Conservation (phyloP, 176 grass and related monocot genomes). For the Zoysia pacifica region DNA sequence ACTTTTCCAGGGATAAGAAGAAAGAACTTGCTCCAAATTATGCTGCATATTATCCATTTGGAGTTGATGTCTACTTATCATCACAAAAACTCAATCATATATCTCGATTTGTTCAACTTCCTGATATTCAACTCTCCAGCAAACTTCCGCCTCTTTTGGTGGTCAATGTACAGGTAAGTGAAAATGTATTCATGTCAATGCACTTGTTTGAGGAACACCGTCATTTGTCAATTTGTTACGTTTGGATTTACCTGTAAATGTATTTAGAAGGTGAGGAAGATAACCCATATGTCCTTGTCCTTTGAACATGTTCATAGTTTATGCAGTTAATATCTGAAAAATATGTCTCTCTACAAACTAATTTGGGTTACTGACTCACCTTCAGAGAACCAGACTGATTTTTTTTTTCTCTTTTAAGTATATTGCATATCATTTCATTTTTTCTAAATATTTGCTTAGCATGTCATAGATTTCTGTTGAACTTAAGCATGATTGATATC, state of each 20-base stretch:
- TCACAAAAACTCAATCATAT: constrained; percentile 94
- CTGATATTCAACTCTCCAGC: constrained; percentile 52
- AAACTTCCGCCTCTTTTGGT: constrained; percentile 85
- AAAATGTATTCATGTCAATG: background rate
- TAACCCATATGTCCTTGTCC: constrained; percentile 6
- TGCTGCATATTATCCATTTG: constrained; percentile 90
- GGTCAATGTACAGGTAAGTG: constrained; percentile 88
- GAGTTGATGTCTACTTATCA: constrained; percentile 85
- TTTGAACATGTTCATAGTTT: constrained; percentile 21
- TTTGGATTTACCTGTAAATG: background rate
- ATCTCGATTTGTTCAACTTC: constrained; percentile 89
- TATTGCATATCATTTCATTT: background rate
- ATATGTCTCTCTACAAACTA: background rate
- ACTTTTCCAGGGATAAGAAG: constrained; percentile 85
- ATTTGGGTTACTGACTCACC: background rate
- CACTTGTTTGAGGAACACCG: background rate
- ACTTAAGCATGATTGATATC: background rate
- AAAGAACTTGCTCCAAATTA: constrained; percentile 87
- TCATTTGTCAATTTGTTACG: background rate
- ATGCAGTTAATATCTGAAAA: background rate
- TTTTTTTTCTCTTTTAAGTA: constrained; percentile 16
- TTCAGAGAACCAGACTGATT: constrained; percentile 14
- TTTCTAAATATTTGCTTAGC: constrained; percentile 19
- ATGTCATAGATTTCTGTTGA: constrained; percentile 4
- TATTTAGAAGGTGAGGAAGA: constrained; percentile 15